A percentile compares a stretch with the other conserved stretches of the same genome.
Evolutionary conservation across 2,329 filamentous ascomycete species (phyloP).

Genomic region (Fusarium armeniacum): DNA sequence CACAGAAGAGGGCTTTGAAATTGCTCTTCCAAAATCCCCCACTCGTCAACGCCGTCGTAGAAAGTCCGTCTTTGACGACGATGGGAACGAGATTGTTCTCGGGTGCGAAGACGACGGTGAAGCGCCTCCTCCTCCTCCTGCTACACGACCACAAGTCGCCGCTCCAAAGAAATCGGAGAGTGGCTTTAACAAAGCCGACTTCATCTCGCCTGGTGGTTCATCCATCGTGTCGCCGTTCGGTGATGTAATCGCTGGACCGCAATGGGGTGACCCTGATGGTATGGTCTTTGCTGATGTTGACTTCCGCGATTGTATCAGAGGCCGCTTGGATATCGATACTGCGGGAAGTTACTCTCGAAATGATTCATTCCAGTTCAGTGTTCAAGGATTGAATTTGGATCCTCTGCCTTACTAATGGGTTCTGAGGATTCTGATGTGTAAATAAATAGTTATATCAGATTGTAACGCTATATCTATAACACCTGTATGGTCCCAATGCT

Average conservation of each 20-base stretch:
- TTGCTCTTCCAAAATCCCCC: constrained; percentile 57
- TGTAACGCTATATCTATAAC: constrained; percentile 28
- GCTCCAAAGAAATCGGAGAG: not conserved
- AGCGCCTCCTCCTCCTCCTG: not conserved
- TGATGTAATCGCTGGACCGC: constrained; percentile 81
- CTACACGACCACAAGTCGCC: constrained; percentile 25
- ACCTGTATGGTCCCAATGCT: constrained; percentile 11
- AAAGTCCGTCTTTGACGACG: constrained; percentile 64
- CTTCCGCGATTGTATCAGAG: constrained; percentile 88
- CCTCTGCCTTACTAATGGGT: constrained; percentile 66
- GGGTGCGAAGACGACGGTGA: constrained; percentile 51
- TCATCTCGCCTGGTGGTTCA: constrained; percentile 81
- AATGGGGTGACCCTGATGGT: constrained; percentile 83
- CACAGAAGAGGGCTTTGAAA: constrained; percentile 63
- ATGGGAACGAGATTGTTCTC: constrained; percentile 69
- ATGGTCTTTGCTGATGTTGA: constrained; percentile 82
- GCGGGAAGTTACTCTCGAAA: constrained; percentile 87
- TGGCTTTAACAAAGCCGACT: constrained; percentile 55
- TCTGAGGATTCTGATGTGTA: not conserved
- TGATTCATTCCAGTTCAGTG: constrained; percentile 72
- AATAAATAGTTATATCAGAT: constrained; percentile 25
- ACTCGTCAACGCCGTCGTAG: constrained; percentile 47
- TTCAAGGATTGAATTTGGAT: constrained; percentile 70
- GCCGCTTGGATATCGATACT: constrained; percentile 85
- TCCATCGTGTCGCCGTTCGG: constrained; percentile 85